phyloP scores from a whole-genome alignment of 2,329 filamentous ascomycete species.

The Calonectria honghensis region DNA sequence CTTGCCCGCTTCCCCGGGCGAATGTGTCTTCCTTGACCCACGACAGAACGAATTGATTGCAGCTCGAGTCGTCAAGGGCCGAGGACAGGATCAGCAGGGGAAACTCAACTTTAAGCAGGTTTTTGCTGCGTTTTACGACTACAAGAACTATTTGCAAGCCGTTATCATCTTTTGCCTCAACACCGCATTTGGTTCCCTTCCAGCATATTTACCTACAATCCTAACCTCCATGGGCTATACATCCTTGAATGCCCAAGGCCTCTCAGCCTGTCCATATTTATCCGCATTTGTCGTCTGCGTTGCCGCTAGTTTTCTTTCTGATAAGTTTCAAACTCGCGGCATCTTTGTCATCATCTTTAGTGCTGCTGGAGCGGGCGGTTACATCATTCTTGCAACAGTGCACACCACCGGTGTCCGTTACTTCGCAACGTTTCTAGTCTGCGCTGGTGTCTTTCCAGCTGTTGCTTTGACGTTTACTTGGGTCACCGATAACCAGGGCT shows the following conservation, averaged over 20 bases:
- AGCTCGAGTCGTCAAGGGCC: constrained; percentile 68
- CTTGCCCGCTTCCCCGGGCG: constrained; percentile 71
- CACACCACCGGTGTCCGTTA: constrained; percentile 66
- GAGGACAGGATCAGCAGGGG: constrained; percentile 67
- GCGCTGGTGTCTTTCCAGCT: constrained; percentile 74
- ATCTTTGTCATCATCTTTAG: constrained; percentile 75
- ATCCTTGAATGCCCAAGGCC: constrained; percentile 79
- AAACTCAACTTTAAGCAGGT: constrained; percentile 68
- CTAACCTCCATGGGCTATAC: constrained; percentile 81
- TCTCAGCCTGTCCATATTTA: constrained; percentile 83
- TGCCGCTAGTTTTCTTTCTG: constrained; percentile 77
- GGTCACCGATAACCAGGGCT: constrained; percentile 82
- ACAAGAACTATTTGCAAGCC: constrained; percentile 70
- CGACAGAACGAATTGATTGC: constrained; percentile 76
- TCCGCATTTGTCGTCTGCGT: constrained; percentile 79
- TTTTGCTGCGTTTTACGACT: constrained; percentile 65
- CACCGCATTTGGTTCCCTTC: constrained; percentile 63
- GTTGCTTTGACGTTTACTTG: constrained; percentile 83
- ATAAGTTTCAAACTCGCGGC: constrained; percentile 78
- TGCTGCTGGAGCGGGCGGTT: constrained; percentile 75
- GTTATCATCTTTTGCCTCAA: constrained; percentile 66
- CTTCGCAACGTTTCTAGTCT: constrained; percentile 67
- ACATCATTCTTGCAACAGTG: constrained; percentile 77
- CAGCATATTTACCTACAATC: constrained; percentile 79
- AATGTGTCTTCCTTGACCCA: constrained; percentile 72